A percentile compares a stretch with the other conserved stretches of the same genome.
Conservation (phyloP, 768 basidiomycete genomes). For the Rhodotorula graminis region DNA sequence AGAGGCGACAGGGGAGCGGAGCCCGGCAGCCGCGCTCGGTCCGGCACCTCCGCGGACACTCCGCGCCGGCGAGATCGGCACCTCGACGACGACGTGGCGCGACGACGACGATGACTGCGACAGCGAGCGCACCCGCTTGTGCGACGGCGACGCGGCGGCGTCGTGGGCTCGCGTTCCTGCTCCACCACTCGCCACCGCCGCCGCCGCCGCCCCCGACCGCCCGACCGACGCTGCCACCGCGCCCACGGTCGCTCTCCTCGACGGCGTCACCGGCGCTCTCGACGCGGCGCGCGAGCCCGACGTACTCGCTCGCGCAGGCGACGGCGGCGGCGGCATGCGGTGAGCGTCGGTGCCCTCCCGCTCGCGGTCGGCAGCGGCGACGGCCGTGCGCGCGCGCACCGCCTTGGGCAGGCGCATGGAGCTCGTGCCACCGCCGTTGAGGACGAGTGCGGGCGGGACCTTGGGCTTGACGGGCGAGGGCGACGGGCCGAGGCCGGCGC, state of each 20-base stretch:
- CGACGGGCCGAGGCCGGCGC: background rate
- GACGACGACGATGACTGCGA: background rate
- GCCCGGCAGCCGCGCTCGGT: too few species aligned
- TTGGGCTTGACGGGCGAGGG: background rate
- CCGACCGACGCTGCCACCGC: too few species aligned
- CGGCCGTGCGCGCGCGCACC: background rate
- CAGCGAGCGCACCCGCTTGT: background rate
- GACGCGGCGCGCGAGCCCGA: too few species aligned
- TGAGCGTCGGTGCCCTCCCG: background rate
- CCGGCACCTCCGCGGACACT: too few species aligned
- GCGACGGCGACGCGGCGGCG: background rate
- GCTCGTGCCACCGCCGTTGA: too few species aligned
- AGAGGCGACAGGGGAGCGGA: background rate
- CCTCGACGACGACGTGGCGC: too few species aligned
- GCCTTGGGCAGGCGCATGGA: too few species aligned
- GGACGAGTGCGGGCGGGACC: too few species aligned
- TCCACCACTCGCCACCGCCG: too few species aligned
- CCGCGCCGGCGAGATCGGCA: background rate
- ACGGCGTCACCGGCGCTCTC: background rate
- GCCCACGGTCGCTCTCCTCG: background rate
- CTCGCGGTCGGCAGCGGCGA: background rate
- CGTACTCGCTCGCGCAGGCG: background rate
- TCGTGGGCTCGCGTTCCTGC: background rate
- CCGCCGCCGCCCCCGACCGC: too few species aligned
- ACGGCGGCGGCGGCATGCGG: background rate